Percentiles rank a stretch among this genome's conserved stretches.
Evolutionary conservation across 2,329 filamentous ascomycete genomes (phyloP).

Genomic region (Alternaria sp.): DNA sequence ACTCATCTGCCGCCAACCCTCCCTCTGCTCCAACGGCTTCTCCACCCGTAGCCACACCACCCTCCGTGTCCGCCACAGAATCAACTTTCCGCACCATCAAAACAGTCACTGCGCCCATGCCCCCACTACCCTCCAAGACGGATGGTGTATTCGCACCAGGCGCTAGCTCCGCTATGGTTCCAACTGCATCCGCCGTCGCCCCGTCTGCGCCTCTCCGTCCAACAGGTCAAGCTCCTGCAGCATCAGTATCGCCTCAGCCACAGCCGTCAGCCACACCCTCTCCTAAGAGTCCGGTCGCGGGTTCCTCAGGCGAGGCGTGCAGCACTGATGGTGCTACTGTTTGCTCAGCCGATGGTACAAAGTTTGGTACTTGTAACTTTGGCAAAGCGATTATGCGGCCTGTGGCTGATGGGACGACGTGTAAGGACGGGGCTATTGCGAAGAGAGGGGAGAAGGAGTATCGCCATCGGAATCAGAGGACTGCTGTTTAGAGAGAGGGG

Average conservation of each 20-base stretch:
- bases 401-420: conserved; percentile 55
- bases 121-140: conserved; percentile 5
- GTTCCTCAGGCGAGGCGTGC: conserved; percentile 31
- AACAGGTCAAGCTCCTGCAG: neutral
- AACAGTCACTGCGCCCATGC: conserved; percentile 34
- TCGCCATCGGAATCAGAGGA: conserved; percentile 16
- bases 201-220: neutral
- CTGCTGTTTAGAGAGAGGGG: neutral
- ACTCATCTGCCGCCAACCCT: conserved; percentile 7
- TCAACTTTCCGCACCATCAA: conserved; percentile 34
- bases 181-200: neutral
- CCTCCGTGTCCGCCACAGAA: conserved; percentile 3
- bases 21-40: conserved; percentile 12
- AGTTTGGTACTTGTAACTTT: conserved; percentile 53
- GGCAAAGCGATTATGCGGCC: conserved; percentile 50
- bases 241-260: neutral
- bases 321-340: conserved; percentile 45
- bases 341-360: conserved; percentile 48
- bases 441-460: conserved; percentile 31
- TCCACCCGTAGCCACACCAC: conserved; percentile 3
- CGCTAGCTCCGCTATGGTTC: neutral
- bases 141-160: neutral
- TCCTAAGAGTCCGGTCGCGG: neutral
- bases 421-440: conserved; percentile 48
- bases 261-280: conserved; percentile 1